phyloP scores from a whole-genome alignment of 2,329 filamentous ascomycete genomes.

The Ascosphaera aggregata region DNA sequence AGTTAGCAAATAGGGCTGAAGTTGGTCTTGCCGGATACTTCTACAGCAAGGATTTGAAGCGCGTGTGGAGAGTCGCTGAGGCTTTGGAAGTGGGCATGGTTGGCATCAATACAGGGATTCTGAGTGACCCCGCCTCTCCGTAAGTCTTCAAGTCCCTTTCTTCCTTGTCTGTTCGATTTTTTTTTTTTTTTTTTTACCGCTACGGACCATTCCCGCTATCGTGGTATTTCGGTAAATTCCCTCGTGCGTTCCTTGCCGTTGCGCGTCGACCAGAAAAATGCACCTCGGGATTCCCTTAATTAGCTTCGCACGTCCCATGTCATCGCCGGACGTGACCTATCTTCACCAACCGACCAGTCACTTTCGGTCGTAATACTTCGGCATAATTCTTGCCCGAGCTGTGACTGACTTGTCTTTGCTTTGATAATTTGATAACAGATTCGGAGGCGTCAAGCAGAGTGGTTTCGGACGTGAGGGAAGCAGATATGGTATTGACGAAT shows the following conservation, averaged over 20 bases:
- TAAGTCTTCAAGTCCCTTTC: slow-evolving; percentile 13
- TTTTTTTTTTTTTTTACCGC: neutral
- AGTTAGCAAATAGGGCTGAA: slow-evolving; percentile 55
- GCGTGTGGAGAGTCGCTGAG: slow-evolving; percentile 37
- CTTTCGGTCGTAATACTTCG: neutral
- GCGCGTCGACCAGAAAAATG: too few species aligned
- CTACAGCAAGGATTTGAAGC: slow-evolving; percentile 41
- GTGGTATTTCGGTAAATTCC: too few species aligned
- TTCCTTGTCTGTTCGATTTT: neutral
- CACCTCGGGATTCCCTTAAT: neutral
- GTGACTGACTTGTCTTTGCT: slow-evolving; percentile 6
- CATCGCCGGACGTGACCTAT: neutral
- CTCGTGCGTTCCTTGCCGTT: too few species aligned
- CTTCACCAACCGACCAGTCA: neutral
- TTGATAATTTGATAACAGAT: slow-evolving; percentile 16
- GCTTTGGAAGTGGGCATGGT: slow-evolving; percentile 28
- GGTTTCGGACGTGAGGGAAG: slow-evolving; percentile 63
- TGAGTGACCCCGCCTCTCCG: slow-evolving; percentile 29
- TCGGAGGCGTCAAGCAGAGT: slow-evolving; percentile 64
- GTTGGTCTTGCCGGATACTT: slow-evolving; percentile 92
- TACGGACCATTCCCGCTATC: slow-evolving; percentile 1
- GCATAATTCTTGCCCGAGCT: neutral
- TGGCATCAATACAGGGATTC: slow-evolving; percentile 47
- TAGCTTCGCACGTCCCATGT: neutral
- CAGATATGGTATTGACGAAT: slow-evolving; percentile 55